Conservation (phyloP, 371 early-diverging fungal species). For the Rhizomucor pusillus region DNA sequence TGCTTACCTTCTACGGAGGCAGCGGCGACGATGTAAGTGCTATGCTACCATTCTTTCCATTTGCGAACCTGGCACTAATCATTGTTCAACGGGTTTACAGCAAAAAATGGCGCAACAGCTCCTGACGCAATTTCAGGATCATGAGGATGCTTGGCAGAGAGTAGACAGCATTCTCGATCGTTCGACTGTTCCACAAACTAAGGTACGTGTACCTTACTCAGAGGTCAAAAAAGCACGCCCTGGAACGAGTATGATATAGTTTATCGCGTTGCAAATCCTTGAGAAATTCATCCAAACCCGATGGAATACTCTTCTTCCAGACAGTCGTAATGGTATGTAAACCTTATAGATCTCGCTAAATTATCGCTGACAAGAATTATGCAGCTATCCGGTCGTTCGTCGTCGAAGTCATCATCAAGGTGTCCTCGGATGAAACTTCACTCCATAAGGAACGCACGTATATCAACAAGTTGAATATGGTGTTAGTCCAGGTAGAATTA, state of each 20-base stretch:
- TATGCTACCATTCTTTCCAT: background rate
- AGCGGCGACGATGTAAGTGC: constrained; percentile 69
- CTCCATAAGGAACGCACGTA: constrained; percentile 72
- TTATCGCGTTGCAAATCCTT: constrained; percentile 94
- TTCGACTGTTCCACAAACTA: constrained; percentile 79
- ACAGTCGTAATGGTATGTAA: constrained; percentile 82
- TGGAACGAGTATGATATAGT: constrained; percentile 61
- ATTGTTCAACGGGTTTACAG: constrained; percentile 42
- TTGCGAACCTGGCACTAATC: constrained; percentile 1
- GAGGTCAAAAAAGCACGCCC: background rate
- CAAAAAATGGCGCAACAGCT: constrained; percentile 80
- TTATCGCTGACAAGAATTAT: too few relatives aligned
- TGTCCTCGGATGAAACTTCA: constrained; percentile 79
- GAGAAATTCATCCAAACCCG: constrained; percentile 96
- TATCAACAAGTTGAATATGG: constrained; percentile 91
- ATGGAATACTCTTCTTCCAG: constrained; percentile 94
- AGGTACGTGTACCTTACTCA: constrained; percentile 55
- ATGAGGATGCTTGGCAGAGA: constrained; percentile 96
- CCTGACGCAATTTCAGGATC: constrained; percentile 93
- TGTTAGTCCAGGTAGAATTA: constrained; percentile 83
- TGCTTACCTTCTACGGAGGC: constrained; percentile 72
- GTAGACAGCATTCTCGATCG: constrained; percentile 94
- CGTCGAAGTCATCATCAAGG: constrained; percentile 85
- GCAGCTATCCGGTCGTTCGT: constrained; percentile 93
- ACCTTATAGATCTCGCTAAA: too few relatives aligned